Evolutionary conservation across 768 basidiomycete genomes (phyloP).

Genomic region (Gymnopilus junonius): DNA sequence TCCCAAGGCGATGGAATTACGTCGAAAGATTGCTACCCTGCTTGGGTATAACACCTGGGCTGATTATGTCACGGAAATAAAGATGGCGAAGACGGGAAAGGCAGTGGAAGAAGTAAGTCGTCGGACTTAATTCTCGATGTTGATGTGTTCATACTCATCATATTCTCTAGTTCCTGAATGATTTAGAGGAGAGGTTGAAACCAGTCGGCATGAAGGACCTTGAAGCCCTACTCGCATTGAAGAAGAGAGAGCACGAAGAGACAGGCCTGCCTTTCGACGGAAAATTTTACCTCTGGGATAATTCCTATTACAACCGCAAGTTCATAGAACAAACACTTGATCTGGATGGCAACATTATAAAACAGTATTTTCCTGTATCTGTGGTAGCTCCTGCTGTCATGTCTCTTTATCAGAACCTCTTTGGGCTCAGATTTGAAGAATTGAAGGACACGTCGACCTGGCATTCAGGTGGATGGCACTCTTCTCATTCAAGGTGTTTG

Average conservation of each 20-base stretch:
- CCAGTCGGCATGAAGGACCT: slow-evolving; percentile 75
- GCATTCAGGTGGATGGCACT: slow-evolving; percentile 66
- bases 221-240: slow-evolving; percentile 68
- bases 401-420: slow-evolving; percentile 80
- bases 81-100: background rate
- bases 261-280: slow-evolving; percentile 67
- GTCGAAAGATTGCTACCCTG: slow-evolving; percentile 68
- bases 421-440: slow-evolving; percentile 75
- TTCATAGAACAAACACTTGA: slow-evolving; percentile 67
- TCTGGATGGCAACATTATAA: slow-evolving; percentile 78
- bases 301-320: slow-evolving; percentile 71
- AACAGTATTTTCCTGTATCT: slow-evolving; percentile 89
- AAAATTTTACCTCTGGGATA: slow-evolving; percentile 85
- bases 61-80: background rate
- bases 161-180: slow-evolving; percentile 72
- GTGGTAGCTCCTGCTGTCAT: slow-evolving; percentile 86
- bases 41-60: slow-evolving; percentile 76
- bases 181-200: slow-evolving; percentile 72
- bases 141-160: background rate
- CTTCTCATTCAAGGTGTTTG: slow-evolving; percentile 14
- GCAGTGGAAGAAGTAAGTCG: background rate
- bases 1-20: slow-evolving; percentile 66
- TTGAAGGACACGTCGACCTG: slow-evolving; percentile 63
- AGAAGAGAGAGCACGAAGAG: slow-evolving; percentile 72
- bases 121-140: background rate